Evolutionary conservation across 306 rosid species (phyloP), one percentile per base, ranked within the genome.

Genomic region (Coriaria nepalensis): DNA sequence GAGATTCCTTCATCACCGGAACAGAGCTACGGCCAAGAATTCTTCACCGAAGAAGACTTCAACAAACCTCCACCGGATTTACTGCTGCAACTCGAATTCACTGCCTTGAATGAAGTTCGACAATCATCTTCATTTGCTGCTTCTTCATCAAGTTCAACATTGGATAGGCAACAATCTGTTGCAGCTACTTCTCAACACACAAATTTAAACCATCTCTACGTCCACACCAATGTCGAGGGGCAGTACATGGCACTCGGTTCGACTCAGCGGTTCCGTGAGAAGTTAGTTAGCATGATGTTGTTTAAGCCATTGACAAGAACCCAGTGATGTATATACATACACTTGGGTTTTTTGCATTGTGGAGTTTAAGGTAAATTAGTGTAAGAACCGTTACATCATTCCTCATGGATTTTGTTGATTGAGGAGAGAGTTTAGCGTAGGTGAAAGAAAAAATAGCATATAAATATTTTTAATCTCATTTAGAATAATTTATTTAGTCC

Each of bases 1-100:
- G 76, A 78, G 61, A 44, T 68, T 60, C 94, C 93, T 43, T 67
- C 81, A 52, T 85, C 96, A 13, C 94, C 98, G 10, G 78, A 82
- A 9, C 75, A 83, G 37, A 92, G 94, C 77, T 92, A 92, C 7
- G 80, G 75, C 43, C 79, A 75, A 64, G 57, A 58, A 56, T 48
- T 40, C 55, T 58, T 85, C 15, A 60, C 49, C 9, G 85, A 77
- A 35, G 78, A 79, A 7, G 94, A 85, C 44, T 90, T 67, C 49
- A 55, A 70, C 12, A 80, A 65, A 59, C 76, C 83, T 56, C 96
- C 96, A 10, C 93, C 94, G 11, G 83, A 77, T 48, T 49, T 83
- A 49, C 96, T 96, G 43, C 83, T 78, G 38, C 94, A 85, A 56
- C 62, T 85, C 15, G 83, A 70, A 46, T 61, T 57, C 36, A 40